Percentiles rank a stretch among this genome's conserved stretches.
These are phyloP conservation scores for Alternaria sp. DNA, from an alignment of 2,329 filamentous ascomycete species.

Conservation along the genomic window DNA sequence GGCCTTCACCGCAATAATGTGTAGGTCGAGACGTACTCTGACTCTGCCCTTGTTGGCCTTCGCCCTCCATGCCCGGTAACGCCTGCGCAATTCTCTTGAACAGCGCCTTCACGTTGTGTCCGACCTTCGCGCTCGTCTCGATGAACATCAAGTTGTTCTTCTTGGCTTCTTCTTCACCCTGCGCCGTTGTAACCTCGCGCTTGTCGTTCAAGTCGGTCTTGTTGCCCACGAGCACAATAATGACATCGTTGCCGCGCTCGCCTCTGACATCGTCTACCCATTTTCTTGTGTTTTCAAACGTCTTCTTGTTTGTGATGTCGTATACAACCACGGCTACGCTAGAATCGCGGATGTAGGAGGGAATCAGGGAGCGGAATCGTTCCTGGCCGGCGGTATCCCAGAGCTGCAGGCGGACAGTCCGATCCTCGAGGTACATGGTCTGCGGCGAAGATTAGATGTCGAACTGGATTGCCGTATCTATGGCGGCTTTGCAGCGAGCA, in stretches of 20 bases:
- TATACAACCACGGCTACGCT: conserved; percentile 98
- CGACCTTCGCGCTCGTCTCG: conserved; percentile 96
- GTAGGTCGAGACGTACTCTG: conserved; percentile 70
- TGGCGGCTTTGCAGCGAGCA: not conserved
- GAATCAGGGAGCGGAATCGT: conserved; percentile 94
- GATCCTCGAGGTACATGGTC: conserved; percentile 99
- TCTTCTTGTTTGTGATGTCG: conserved; percentile 96
- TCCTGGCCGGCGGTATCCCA: conserved; percentile 99
- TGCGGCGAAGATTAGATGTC: conserved; percentile 44
- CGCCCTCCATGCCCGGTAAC: conserved; percentile 94
- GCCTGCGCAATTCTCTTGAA: conserved; percentile 99
- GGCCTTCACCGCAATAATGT: not conserved
- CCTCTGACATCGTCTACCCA: conserved; percentile 99
- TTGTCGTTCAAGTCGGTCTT: conserved; percentile 99
- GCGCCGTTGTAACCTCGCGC: conserved; percentile 92
- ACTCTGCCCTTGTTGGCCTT: conserved; percentile 76
- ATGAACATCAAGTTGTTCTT: conserved; percentile 99
- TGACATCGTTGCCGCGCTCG: conserved; percentile 97
- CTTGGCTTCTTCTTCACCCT: conserved; percentile 97
- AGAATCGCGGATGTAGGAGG: conserved; percentile 97
- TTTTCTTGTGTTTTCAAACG: conserved; percentile 98
- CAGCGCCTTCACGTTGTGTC: conserved; percentile 96
- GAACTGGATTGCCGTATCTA: not conserved
- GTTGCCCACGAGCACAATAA: conserved; percentile 97
- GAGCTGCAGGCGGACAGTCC: conserved; percentile 94